These are phyloP conservation scores for Beta lomatogona DNA, from an alignment of 179 eudicot genomes.

Conservation along the genomic window DNA sequence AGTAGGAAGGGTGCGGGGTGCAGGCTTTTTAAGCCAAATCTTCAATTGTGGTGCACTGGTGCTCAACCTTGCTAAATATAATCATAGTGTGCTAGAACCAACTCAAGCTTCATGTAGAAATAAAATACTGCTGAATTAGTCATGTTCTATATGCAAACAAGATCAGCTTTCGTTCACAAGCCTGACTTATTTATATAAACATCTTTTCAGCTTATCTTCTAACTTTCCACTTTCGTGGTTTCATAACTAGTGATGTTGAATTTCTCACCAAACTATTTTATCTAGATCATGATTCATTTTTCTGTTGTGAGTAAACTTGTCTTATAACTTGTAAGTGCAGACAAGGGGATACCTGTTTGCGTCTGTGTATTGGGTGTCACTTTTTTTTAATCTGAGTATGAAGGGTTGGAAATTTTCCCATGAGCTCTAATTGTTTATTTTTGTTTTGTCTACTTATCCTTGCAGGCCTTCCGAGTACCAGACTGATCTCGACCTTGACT, in stretches of 20 bases:
- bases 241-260: background rate
- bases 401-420: background rate
- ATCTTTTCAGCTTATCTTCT: background rate
- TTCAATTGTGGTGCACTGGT: no score
- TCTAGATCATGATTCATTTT: background rate
- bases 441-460: background rate
- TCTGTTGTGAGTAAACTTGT: background rate
- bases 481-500: slow-evolving; percentile 37
- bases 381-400: background rate
- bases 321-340: background rate
- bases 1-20: background rate
- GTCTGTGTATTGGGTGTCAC: background rate
- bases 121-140: background rate
- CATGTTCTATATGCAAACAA: background rate
- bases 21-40: background rate
- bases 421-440: background rate
- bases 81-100: slow-evolving; percentile 3
- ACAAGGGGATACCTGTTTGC: background rate
- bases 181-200: background rate
- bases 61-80: background rate
- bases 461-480: slow-evolving; percentile 51
- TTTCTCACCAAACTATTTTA: background rate
- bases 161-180: background rate
- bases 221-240: background rate
- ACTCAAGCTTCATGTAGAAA: background rate